These are phyloP conservation scores for Backusella circina DNA, from an alignment of 192 early-diverging fungal genomes.

Conservation along the genomic window DNA sequence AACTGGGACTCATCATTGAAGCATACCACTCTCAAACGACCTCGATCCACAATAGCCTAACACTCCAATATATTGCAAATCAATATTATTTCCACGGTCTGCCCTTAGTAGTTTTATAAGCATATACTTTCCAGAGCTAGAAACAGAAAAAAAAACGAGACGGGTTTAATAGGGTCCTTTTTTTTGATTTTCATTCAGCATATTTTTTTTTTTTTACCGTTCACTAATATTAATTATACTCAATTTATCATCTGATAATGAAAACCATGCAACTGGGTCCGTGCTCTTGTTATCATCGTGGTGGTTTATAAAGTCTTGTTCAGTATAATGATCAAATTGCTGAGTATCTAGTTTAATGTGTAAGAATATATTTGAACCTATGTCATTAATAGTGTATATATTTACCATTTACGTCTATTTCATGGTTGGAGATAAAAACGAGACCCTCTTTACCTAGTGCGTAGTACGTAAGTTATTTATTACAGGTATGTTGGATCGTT, in stretches of 20 bases:
- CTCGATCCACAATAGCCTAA: constrained; percentile 37
- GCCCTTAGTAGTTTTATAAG: constrained; percentile 46
- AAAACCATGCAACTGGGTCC: constrained; percentile 37
- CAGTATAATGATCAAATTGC: constrained; percentile 33
- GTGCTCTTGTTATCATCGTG: neutral
- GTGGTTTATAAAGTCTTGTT: constrained; percentile 24
- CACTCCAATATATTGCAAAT: constrained; percentile 52
- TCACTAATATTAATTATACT: constrained; percentile 10
- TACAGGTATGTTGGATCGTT: neutral
- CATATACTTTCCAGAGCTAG: constrained; percentile 49
- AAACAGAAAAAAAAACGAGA: neutral
- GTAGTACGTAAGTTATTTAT: neutral
- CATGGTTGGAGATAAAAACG: constrained; percentile 48
- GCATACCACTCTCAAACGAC: constrained; percentile 16
- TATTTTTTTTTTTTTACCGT: constrained; percentile 14
- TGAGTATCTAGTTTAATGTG: constrained; percentile 20
- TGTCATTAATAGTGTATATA: too few relatives aligned
- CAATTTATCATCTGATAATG: constrained; percentile 1
- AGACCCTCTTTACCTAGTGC: constrained; percentile 40
- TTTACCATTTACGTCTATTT: constrained; percentile 39
- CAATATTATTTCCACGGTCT: constrained; percentile 47
- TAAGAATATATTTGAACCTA: neutral
- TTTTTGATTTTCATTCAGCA: neutral
- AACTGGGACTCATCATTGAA: neutral
- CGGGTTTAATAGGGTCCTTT: neutral